A percentile compares a stretch with the other conserved stretches of the same genome.
Evolutionary conservation across 495 filamentous ascomycete genomes (phyloP).

Genomic region (Lasiosphaeria ovina): DNA sequence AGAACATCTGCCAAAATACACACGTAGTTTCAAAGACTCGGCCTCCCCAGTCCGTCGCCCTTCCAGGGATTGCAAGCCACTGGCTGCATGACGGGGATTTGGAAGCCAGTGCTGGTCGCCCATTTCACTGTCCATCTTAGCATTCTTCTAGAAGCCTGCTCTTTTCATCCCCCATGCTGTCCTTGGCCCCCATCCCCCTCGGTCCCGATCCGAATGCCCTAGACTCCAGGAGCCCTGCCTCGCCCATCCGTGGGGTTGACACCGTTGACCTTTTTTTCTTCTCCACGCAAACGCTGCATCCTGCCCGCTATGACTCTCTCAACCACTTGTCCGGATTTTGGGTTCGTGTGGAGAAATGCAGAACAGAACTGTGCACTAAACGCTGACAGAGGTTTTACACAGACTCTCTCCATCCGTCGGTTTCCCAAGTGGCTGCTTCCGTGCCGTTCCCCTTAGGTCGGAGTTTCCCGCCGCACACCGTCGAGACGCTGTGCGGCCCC

Average conservation of each 20-base stretch:
- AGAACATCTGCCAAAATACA: conserved; percentile 21
- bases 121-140: conserved; percentile 1
- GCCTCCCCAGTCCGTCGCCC: conserved; percentile 4
- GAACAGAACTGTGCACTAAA: conserved; percentile 5
- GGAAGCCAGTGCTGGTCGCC: conserved; percentile 10
- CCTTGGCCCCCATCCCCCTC: neutral
- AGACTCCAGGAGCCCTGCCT: neutral
- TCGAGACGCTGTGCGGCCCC: neutral
- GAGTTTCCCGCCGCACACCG: neutral
- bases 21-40: conserved; percentile 26
- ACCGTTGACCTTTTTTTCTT: conserved; percentile 9
- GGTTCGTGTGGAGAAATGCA: conserved; percentile 20
- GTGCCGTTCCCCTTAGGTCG: conserved; percentile 4
- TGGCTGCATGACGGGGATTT: conserved; percentile 19
- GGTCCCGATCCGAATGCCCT: neutral
- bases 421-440: conserved; percentile 5
- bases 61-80: conserved; percentile 6
- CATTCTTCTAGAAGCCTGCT: conserved; percentile 30
- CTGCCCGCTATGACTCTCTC: conserved; percentile 27
- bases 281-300: conserved; percentile 14
- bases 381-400: conserved; percentile 12
- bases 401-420: conserved; percentile 11
- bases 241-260: conserved; percentile 6
- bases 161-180: conserved; percentile 6
- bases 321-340: conserved; percentile 16